Base-by-base conservation (phyloP, 306 rosid species). In the Rosa persica region DNA sequence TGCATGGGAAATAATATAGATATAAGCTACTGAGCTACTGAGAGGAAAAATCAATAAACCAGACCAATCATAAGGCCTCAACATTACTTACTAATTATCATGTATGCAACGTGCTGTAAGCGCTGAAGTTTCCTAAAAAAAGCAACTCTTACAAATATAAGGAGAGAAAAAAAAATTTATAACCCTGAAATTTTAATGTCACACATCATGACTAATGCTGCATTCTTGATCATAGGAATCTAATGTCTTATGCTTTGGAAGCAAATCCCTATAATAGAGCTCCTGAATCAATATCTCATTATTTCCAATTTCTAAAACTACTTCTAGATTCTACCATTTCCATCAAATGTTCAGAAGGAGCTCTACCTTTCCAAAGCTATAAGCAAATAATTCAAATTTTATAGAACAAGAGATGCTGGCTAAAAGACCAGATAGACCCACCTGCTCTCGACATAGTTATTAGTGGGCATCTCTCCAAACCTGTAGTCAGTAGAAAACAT, bases 401-500 rank as follows among this genome's bases (percentile, higher is more conserved):
- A 57, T 34, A 20, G 57, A 62, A 64, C 36, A 67, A 40, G 64
- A 49, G 2, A 57, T 20, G 34, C 71, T 74, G 25, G 75, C 72
- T 43, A 79, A 44, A 43, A 72, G 65, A 78, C 13, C 76, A 68
- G 27, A 74, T 22, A 15, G 73, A 62, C 62, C 79, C 82, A 92
- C 98, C 98, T 92, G 96, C 98, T 95, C 88, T 95, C 98, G 13
- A 95, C 98, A 79, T 81, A 95, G 80, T 90, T 92, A 81, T 95
- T 91, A 42, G 98, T 95, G 12, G 98, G 98, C 98, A 95, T 95
- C 92, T 95, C 98, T 86, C 86, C 98, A 87, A 95, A 95, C 82
- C 98, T 94, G 96, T 76, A 85, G 70, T 25, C 70, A 43, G 72
- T 20, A 51, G 22, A 77, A 75, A 25, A 79, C 66, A 70, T 69